phyloP scores from a whole-genome alignment of 768 basidiomycete species.

The Termitomyces bulborhizus region DNA sequence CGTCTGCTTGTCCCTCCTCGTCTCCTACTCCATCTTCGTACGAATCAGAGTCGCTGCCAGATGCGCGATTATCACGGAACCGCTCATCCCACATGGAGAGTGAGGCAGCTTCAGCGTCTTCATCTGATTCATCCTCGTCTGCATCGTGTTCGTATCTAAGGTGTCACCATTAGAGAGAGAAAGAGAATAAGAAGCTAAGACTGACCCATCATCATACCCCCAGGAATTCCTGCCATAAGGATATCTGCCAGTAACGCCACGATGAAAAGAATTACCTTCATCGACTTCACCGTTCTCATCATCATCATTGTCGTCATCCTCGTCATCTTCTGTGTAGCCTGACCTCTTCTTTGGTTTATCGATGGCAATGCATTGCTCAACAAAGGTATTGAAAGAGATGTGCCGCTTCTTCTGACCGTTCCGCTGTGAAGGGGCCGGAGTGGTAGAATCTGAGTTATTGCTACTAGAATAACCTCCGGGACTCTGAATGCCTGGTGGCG shows the following conservation, averaged over 20 bases:
- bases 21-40: constrained; percentile 24
- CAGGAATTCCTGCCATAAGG: constrained; percentile 21
- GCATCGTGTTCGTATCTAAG: constrained; percentile 62
- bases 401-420: constrained; percentile 62
- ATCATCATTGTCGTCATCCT: constrained; percentile 16
- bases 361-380: constrained; percentile 92
- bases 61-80: constrained; percentile 19
- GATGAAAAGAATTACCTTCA: constrained; percentile 1
- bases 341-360: constrained; percentile 57
- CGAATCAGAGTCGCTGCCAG: constrained; percentile 35
- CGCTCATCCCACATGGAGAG: constrained; percentile 19
- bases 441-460: constrained; percentile 10
- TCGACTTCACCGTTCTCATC: constrained; percentile 11
- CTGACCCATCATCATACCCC: constrained; percentile 64
- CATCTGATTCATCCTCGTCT: constrained; percentile 54
- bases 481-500: constrained; percentile 12
- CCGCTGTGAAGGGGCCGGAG: not conserved
- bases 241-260: constrained; percentile 9
- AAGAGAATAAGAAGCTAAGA: constrained; percentile 10
- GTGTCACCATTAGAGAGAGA: not conserved
- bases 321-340: constrained; percentile 13
- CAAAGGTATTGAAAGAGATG: constrained; percentile 97
- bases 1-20: constrained; percentile 22
- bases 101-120: constrained; percentile 25
- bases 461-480: constrained; percentile 15